Evolutionary conservation across 345 rosid genomes (phyloP), one percentile per base, ranked within the genome.

Genomic region (Eucalyptus regnans): DNA sequence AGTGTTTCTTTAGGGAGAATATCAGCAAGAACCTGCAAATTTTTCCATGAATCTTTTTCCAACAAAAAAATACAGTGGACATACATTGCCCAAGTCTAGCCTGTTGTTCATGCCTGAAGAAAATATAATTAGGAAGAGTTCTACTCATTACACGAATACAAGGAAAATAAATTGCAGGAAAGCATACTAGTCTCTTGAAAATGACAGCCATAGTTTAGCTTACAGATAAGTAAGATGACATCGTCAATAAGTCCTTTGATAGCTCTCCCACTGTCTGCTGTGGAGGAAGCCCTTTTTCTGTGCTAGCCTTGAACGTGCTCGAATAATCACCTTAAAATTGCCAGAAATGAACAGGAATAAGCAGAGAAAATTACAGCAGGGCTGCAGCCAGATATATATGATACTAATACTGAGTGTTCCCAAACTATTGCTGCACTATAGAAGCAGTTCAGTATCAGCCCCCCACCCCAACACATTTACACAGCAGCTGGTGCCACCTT

Each of bases 1-100:
- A 97, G 93, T 68, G 98, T 95, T 86, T 95, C 96, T 90, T 91
- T 96, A 3, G 97, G 95, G 76, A 96, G 90, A 66, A 95, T 90
- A 89, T 93, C 93, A 89, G 91, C 89, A 71, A 96, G 93, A 90
- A 93, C 93, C 98, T 97, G 96, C 86, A 86, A 90, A 50, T 87
- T 85, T 90, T 87, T 88, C 80, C 52, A 86, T 88, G 87, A 90
- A 89, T 60, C 90, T 46, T 52, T 80, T 88, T 86, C 86, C 46
- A 37, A 41, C 6, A 89, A 23, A 50, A 9, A 60, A 50, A 90
- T 22, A n/a, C 43, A 37, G 43, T 14, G 41, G 64, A 17, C 58
- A 33, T 46, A 58, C 37, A 58, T 49, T 51, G 0, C 81, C 9
- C 80, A 68, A 33, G 80, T 68, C 80, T 68, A 68, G 80, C 80